Evolutionary conservation across 306 rosid genomes (phyloP).

Genomic region (Cajanus cajan): DNA sequence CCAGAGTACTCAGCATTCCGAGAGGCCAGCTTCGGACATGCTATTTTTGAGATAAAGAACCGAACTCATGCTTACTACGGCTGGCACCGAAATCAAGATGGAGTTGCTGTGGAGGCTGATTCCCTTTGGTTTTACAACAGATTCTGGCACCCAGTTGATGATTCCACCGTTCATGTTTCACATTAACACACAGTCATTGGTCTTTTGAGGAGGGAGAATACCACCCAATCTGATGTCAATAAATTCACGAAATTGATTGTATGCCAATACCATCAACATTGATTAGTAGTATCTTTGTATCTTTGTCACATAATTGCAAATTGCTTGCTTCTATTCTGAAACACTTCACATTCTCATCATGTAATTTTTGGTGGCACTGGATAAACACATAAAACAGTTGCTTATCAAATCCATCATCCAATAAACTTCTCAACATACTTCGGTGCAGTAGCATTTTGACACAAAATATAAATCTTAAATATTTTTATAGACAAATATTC

Average conservation of each 20-base stretch:
- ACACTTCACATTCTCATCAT: background rate
- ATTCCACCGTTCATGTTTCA: conserved; percentile 32
- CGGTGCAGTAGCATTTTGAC: background rate
- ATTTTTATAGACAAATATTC: too few species aligned
- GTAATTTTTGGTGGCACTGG: background rate
- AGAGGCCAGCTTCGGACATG: conserved; percentile 92
- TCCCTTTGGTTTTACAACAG: conserved; percentile 70
- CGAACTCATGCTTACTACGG: conserved; percentile 75
- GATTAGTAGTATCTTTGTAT: background rate
- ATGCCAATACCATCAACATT: background rate
- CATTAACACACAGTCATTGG: background rate
- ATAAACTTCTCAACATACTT: background rate
- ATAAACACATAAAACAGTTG: background rate
- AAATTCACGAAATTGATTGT: background rate
- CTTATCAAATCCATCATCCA: background rate
- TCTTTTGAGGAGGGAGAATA: background rate
- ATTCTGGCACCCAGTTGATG: conserved; percentile 61
- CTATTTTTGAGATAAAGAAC: conserved; percentile 70
- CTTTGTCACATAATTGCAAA: background rate
- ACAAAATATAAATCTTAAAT: background rate
- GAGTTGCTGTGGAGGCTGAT: conserved; percentile 70
- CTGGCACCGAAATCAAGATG: conserved; percentile 87
- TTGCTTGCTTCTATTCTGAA: background rate
- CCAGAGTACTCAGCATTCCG: conserved; percentile 76
- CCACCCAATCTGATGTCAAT: conserved; percentile 16